phyloP scores from a whole-genome alignment of 306 rosid species.

The Notholithocarpus densiflorus region DNA sequence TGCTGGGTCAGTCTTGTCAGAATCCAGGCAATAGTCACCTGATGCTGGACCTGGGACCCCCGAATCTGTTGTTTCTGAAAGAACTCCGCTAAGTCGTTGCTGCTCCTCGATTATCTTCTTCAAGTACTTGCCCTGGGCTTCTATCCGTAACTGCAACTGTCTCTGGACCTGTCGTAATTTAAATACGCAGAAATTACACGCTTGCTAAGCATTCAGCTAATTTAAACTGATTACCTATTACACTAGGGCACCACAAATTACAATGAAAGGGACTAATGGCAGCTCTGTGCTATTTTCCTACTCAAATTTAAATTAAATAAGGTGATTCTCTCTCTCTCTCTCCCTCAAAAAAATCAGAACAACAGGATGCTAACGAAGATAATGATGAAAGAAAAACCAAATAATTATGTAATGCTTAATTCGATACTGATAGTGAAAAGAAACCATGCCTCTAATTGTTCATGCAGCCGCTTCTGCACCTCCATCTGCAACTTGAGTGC shows the following conservation, averaged over 20 bases:
- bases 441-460: slow-evolving; percentile 88
- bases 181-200: neutral
- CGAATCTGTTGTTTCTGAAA: slow-evolving; percentile 59
- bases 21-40: slow-evolving; percentile 46
- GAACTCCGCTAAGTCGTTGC: slow-evolving; percentile 79
- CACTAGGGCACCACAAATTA: neutral
- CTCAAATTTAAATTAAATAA: neutral
- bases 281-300: neutral
- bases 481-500: slow-evolving; percentile 99
- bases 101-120: slow-evolving; percentile 99
- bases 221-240: neutral
- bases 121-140: slow-evolving; percentile 96
- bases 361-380: neutral
- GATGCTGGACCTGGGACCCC: slow-evolving; percentile 40
- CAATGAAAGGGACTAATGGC: neutral
- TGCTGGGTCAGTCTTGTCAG: slow-evolving; percentile 80
- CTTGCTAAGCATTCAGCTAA: neutral
- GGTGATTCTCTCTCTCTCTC: neutral
- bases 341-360: neutral
- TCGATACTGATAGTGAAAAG: neutral
- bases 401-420: slow-evolving; percentile 10
- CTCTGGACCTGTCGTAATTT: slow-evolving; percentile 80
- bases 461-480: slow-evolving; percentile 97
- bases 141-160: slow-evolving; percentile 90
- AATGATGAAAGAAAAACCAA: neutral